Evolutionary conservation across 208 protist genomes (phyloP), one percentile per base, ranked within the genome.

Genomic region (Naegleria lovaniensis): DNA sequence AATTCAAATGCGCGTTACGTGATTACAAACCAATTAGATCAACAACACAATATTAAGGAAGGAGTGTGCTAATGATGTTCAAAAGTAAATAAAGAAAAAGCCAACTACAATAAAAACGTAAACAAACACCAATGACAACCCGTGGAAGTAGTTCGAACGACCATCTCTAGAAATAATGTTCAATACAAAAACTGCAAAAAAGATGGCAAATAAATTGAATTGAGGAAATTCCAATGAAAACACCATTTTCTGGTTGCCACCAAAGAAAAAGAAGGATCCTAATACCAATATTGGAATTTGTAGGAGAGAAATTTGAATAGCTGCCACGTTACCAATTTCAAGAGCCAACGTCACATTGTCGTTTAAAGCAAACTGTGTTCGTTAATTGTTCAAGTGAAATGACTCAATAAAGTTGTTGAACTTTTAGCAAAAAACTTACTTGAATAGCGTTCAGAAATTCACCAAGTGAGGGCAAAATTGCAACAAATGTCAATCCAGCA

Each of bases 221-320:
- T 75, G 5, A n/a, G 94, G 92, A 85, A 94, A 95, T 33, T 94
- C 94, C 4, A 95, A n/a, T 6, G 89, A 91, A n/a, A 95, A 94
- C 40, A 90, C 89, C 22, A 91, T 75, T 79, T 40, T 51, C 5
- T 25, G 15, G 22, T 93, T 67, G 15, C 29, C 29, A 5, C 92
- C 59, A 90, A 92, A 86, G 5, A 91, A 29, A 15, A 94, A 75
- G 0, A 89, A 92, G 33, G 55, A 93, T 36, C 95, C 76, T 19
- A 91, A 43, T 25, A 95, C 92, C 0, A 95, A 59, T 0, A 93
- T 93, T 58, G 94, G 93, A 55, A 95, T 93, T 91, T 95, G 93
- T 83, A 95, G 92, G 0, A 95, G 52, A 33, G 85, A 86, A 29
- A 95, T 91, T 90, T 95, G 94, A 13, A 94, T 91, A 13, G 94